Evolutionary conservation across 176 grass and related monocot species (phyloP).

Genomic region (Zoysia japonica): DNA sequence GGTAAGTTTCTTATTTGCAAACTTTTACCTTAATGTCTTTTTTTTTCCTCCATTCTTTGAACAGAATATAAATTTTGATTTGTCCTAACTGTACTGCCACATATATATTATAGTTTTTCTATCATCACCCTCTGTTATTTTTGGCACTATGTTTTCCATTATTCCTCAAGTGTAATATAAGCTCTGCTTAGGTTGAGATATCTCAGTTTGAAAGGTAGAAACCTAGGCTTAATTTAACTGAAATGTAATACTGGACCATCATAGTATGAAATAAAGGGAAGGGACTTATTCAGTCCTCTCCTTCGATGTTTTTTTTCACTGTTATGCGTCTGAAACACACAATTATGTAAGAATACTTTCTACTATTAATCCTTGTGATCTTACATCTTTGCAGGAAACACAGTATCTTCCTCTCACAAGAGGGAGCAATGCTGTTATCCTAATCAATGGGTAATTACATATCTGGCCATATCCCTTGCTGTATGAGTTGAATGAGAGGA

Average conservation of each 20-base stretch:
- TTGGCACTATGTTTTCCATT: constrained; percentile 19
- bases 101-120: constrained; percentile 15
- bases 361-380: constrained; percentile 19
- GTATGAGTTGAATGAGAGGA: constrained; percentile 23
- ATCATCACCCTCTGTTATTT: constrained; percentile 19
- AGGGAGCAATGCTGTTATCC: constrained; percentile 88
- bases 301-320: neutral
- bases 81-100: neutral
- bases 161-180: neutral
- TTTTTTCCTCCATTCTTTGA: neutral
- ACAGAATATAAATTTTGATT: neutral
- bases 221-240: constrained; percentile 13
- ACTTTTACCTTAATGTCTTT: constrained; percentile 31
- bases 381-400: constrained; percentile 79
- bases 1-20: constrained; percentile 40
- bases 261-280: neutral
- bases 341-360: neutral
- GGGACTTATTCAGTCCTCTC: neutral
- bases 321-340: neutral
- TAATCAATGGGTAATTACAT: constrained; percentile 90
- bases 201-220: constrained; percentile 13
- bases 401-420: constrained; percentile 95
- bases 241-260: neutral
- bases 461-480: constrained; percentile 17
- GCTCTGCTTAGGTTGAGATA: constrained; percentile 12